phyloP scores from a whole-genome alignment of 1,284 basidiomycete genomes.

The Irpex lacteus region DNA sequence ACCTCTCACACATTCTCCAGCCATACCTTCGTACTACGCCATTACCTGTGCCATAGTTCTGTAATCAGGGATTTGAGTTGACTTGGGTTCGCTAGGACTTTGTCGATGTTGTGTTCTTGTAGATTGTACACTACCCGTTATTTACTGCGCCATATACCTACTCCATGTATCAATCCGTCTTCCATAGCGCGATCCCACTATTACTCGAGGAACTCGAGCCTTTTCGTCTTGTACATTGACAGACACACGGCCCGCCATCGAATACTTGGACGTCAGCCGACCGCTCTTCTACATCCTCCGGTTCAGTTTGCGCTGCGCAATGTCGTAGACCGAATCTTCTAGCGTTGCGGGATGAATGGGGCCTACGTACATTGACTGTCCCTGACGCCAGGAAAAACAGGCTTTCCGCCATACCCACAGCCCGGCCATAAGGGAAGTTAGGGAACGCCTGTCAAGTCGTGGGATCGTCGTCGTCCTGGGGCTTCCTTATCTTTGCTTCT shows the following conservation, averaged over 20 bases:
- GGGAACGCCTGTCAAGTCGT: background rate
- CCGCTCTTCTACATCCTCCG: background rate
- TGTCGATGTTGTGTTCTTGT: background rate
- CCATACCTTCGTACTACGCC: constrained; percentile 16
- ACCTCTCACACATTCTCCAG: background rate
- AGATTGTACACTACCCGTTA: background rate
- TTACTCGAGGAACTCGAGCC: background rate
- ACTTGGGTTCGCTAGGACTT: background rate
- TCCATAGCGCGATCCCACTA: background rate
- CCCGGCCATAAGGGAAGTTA: background rate
- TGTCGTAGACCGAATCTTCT: too few species aligned
- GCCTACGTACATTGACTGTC: background rate
- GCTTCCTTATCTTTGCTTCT: background rate
- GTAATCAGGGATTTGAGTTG: background rate
- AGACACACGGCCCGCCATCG: background rate
- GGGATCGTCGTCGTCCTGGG: background rate
- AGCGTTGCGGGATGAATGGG: background rate
- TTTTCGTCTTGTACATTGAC: background rate
- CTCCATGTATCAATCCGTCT: background rate
- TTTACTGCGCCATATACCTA: background rate
- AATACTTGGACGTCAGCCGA: background rate
- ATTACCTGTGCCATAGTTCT: constrained; percentile 1
- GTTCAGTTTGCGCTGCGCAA: background rate
- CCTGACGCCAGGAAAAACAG: background rate
- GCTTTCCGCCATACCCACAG: background rate